Conservation (phyloP, 352 stramenopile species). For the Phytophthora brassicae region DNA sequence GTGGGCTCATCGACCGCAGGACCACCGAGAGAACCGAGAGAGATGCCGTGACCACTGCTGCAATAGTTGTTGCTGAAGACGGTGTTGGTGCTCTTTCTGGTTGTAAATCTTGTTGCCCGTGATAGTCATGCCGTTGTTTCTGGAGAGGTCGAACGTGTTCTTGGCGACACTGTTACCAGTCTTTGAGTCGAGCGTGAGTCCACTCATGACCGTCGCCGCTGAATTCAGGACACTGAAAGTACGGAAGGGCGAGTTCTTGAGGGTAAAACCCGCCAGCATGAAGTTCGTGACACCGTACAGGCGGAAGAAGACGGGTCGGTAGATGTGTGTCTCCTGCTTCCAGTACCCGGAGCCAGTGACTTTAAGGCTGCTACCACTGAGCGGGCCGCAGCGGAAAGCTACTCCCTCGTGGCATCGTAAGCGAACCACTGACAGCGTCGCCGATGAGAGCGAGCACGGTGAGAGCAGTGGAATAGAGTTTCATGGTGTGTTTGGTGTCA, state of each 20-base stretch:
- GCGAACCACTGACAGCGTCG: constrained; percentile 9
- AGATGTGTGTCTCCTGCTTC: constrained; percentile 27
- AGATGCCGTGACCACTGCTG: constrained; percentile 28
- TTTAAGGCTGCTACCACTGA: constrained; percentile 24
- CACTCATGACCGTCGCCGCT: constrained; percentile 15
- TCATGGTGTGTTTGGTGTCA: not conserved
- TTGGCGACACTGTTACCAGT: constrained; percentile 23
- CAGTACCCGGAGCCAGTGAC: constrained; percentile 34
- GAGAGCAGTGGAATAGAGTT: not conserved
- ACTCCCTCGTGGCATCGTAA: constrained; percentile 17
- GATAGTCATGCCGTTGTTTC: not conserved
- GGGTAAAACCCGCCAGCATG: constrained; percentile 24
- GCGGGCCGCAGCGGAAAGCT: constrained; percentile 20
- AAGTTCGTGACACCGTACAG: constrained; percentile 18
- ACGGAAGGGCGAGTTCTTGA: constrained; percentile 30
- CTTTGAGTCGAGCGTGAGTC: constrained; percentile 32
- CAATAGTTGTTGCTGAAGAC: constrained; percentile 20
- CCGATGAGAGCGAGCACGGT: constrained; percentile 2
- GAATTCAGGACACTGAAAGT: constrained; percentile 15
- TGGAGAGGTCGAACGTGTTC: constrained; percentile 21
- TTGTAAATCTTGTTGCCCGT: constrained; percentile 5
- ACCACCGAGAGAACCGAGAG: constrained; percentile 34
- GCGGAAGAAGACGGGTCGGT: constrained; percentile 32
- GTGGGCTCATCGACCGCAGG: constrained; percentile 6
- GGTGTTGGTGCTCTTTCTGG: constrained; percentile 16